phyloP scores from a whole-genome alignment of 2,329 filamentous ascomycete species.

The Dactylellina leptospora region DNA sequence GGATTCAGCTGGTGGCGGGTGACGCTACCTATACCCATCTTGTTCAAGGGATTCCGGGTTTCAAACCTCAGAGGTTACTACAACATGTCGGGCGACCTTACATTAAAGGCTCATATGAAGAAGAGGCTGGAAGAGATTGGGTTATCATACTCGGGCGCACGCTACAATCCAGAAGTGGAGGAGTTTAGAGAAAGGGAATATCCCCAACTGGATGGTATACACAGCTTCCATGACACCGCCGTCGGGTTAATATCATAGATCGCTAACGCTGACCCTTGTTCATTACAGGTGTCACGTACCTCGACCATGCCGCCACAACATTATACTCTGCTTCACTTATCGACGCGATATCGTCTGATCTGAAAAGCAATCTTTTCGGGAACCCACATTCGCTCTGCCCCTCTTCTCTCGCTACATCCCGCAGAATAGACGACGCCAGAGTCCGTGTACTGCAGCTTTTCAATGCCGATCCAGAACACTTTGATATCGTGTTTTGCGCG shows the following conservation, averaged over 20 bases:
- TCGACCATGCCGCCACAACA: slow-evolving; percentile 69
- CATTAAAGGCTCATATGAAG: slow-evolving; percentile 10
- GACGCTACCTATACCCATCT: neutral
- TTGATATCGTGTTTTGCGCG: slow-evolving; percentile 70
- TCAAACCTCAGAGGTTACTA: neutral
- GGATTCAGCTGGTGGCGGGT: slow-evolving; percentile 27
- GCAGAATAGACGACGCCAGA: slow-evolving; percentile 68
- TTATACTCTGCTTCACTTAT: slow-evolving; percentile 70
- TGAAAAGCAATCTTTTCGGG: slow-evolving; percentile 70
- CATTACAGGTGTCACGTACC: slow-evolving; percentile 61
- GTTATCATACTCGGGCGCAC: slow-evolving; percentile 5
- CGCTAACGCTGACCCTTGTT: slow-evolving; percentile 37
- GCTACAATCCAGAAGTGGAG: slow-evolving; percentile 59
- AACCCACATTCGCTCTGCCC: slow-evolving; percentile 74
- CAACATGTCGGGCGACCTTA: slow-evolving; percentile 13
- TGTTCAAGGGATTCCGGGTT: neutral
- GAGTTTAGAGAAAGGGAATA: slow-evolving; percentile 61
- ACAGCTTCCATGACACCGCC: neutral
- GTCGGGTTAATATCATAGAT: neutral
- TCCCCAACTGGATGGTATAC: slow-evolving; percentile 61
- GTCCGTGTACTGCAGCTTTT: slow-evolving; percentile 68
- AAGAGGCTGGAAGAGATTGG: slow-evolving; percentile 19
- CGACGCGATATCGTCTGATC: slow-evolving; percentile 66
- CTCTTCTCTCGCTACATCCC: slow-evolving; percentile 68
- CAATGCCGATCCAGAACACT: slow-evolving; percentile 68